Evolutionary conservation across 441 rosid genomes (phyloP), one percentile per base, ranked within the genome.

Genomic region (Corymbia citriodora): DNA sequence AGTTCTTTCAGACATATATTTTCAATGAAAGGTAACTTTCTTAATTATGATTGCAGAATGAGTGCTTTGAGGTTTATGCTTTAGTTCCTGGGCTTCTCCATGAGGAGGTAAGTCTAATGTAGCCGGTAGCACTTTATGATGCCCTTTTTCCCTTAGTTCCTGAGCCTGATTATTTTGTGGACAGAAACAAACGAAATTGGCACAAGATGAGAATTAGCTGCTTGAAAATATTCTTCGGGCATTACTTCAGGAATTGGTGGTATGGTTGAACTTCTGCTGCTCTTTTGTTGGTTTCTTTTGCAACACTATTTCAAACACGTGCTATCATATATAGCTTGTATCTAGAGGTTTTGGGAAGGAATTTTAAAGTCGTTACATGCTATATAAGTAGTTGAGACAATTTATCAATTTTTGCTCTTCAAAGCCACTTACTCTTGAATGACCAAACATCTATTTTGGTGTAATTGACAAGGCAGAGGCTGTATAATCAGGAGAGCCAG

Each of bases 161-260:
- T 33, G 33, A 33, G 33, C 33, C 33, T 33, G 33, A 33, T 33
- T 33, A 33, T 33, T 33, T 33, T 33, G 33, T 33, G 33, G 33
- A 33, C 2, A 33, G 33, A 33, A 33, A 33, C 33, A 33, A 33
- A 33, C 33, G 33, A 33, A 33, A 33, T 33, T 33, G 33, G 33
- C 33, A 33, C 2, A 33, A 88, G 92, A 98, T 94, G 99, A 97
- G 94, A 97, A 98, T 92, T 99, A 98, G 90, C 94, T 95, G 91
- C 93, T 97, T 36, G 99, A 98, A 91, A 97, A 97, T 93, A 96
- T 97, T 96, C 99, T 98, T 49, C 95, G 99, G 90, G 90, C 94
- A 9, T 94, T 98, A 93, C 97, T 97, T 89, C 99, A 98, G 89
- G 98, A 97, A 91, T 94, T 97, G 68, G 99, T 95, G 97, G 99